phyloP scores from a whole-genome alignment of 163 green algal genomes.

The Scenedesmus sp. region DNA sequence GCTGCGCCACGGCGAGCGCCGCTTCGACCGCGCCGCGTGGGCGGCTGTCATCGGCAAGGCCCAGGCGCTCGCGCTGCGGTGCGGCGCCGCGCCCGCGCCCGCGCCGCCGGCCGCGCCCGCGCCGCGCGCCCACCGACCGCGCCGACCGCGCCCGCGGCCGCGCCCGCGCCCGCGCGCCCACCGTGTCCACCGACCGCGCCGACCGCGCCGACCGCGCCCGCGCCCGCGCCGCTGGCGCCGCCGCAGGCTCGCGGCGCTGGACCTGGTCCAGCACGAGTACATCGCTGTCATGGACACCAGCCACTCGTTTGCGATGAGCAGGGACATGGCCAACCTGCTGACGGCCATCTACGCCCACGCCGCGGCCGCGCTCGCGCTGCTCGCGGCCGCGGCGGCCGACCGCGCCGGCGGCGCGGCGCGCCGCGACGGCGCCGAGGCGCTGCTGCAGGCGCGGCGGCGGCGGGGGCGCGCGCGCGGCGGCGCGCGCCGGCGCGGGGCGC shows the following conservation, averaged over 20 bases:
- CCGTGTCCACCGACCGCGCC: too few relatives aligned
- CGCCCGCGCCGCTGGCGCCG: too few relatives aligned
- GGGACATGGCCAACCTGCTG: not conserved
- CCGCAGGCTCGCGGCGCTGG: slow-evolving; percentile 19
- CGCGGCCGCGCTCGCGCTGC: slow-evolving; percentile 24
- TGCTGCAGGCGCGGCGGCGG: slow-evolving; percentile 3
- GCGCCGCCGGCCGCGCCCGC: too few relatives aligned
- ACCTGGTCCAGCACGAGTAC: slow-evolving; percentile 19
- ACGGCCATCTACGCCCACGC: slow-evolving; percentile 1
- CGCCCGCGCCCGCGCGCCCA: too few relatives aligned
- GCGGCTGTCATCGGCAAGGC: not conserved
- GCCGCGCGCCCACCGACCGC: too few relatives aligned
- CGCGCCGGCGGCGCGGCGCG: not conserved
- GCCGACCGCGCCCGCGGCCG: too few relatives aligned
- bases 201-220: too few relatives aligned
- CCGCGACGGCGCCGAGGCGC: not conserved
- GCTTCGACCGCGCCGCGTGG: slow-evolving; percentile 4
- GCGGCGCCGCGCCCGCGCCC: too few relatives aligned
- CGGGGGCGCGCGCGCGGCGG: not conserved
- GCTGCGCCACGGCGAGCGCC: slow-evolving; percentile 1
- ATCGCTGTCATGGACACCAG: not conserved
- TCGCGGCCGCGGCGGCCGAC: slow-evolving; percentile 1
- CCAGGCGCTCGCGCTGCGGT: slow-evolving; percentile 31
- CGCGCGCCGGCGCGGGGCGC: not conserved
- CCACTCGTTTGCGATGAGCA: not conserved